Percentiles rank a stretch among this genome's conserved stretches.
phyloP scores from a whole-genome alignment of 345 rosid species.

The Eutrema heterophyllum region DNA sequence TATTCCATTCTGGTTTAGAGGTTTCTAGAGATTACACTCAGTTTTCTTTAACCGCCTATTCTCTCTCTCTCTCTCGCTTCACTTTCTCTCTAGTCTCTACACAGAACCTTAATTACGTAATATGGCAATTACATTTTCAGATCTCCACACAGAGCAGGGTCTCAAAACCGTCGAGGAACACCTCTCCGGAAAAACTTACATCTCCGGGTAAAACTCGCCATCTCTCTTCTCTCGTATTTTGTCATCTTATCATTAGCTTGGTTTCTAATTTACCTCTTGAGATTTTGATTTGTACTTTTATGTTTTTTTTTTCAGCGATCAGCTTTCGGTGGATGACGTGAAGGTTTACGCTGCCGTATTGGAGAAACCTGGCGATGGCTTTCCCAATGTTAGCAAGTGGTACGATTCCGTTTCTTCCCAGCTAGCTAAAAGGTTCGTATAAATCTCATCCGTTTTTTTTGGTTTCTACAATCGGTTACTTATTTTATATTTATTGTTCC shows the following conservation, averaged over 20 bases:
- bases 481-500: not conserved
- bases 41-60: not conserved
- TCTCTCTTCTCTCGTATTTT: not conserved
- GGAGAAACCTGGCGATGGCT: conserved; percentile 50
- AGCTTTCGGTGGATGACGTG: conserved; percentile 60
- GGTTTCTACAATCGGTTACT: not conserved
- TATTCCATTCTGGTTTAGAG: not conserved
- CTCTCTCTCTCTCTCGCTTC: not conserved
- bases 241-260: not conserved
- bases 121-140: conserved; percentile 68
- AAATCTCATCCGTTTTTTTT: not conserved
- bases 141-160: conserved; percentile 78
- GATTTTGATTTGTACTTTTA: not conserved
- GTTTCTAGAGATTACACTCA: not conserved
- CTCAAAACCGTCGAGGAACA: conserved; percentile 62
- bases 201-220: conserved; percentile 46
- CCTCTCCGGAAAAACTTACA: conserved; percentile 63
- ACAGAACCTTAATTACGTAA: not conserved
- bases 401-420: conserved; percentile 54
- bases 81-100: not conserved
- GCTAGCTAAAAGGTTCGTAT: conserved; percentile 53
- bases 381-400: conserved; percentile 74
- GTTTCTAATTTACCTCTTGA: not conserved
- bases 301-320: conserved; percentile 25
- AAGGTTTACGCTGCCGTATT: conserved; percentile 74